Conservation (phyloP, 2,329 filamentous ascomycete species). For the Colletotrichum simmondsii region DNA sequence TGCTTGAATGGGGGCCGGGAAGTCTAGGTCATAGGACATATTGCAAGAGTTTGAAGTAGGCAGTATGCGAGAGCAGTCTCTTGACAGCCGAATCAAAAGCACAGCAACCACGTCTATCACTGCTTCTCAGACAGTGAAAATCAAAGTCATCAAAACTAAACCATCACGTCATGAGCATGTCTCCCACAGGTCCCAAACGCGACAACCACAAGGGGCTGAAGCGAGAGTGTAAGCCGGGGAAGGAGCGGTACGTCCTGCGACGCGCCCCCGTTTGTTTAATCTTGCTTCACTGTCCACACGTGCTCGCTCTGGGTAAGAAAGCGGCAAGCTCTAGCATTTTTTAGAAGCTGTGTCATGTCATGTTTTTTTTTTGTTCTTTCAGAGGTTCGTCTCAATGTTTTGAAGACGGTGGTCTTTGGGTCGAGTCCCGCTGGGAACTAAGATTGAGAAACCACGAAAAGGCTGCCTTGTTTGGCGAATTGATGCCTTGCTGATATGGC, state of each 20-base stretch:
- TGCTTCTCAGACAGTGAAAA: neutral
- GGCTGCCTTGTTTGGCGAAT: neutral
- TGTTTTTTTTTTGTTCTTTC: neutral
- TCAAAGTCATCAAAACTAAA: conserved; percentile 32
- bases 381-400: too few relatives aligned
- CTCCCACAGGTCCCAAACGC: conserved; percentile 40
- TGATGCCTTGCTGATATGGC: neutral
- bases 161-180: conserved; percentile 31
- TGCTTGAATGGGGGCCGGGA: neutral
- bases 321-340: conserved; percentile 75
- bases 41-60: neutral
- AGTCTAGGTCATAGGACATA: neutral
- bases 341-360: conserved; percentile 60
- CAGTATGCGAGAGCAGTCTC: too few relatives aligned
- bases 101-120: neutral
- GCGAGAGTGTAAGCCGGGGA: conserved; percentile 35
- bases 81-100: neutral
- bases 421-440: neutral
- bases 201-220: conserved; percentile 35
- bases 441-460: neutral
- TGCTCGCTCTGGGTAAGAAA: conserved; percentile 65
- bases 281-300: conserved; percentile 79
- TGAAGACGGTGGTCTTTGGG: neutral
- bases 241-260: conserved; percentile 41
- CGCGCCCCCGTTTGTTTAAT: conserved; percentile 52